A percentile compares a stretch with the other conserved stretches of the same genome.
These are phyloP conservation scores for Nepenthes alata DNA, from an alignment of 179 eudicot species.

Conservation along the genomic window DNA sequence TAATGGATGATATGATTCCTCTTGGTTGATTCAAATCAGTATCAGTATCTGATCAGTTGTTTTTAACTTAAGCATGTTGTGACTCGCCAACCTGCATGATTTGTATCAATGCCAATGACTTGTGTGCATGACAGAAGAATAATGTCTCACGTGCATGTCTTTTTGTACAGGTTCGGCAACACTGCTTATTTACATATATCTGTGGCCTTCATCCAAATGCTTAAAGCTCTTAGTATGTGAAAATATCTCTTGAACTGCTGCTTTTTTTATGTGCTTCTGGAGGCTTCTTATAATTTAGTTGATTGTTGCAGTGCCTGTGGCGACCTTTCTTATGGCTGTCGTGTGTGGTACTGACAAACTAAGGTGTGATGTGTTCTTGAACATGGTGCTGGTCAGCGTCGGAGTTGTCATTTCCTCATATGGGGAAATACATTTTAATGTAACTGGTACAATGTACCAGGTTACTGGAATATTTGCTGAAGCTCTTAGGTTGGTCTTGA, in stretches of 20 bases:
- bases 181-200: conserved; percentile 93
- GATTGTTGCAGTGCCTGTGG: conserved; percentile 88
- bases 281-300: conserved; percentile 5
- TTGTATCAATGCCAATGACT: background rate
- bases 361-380: conserved; percentile 83
- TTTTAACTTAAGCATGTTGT: background rate
- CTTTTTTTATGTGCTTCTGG: conserved; percentile 1
- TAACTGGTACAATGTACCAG: conserved; percentile 89
- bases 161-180: conserved; percentile 78
- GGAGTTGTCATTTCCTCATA: conserved; percentile 95
- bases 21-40: too few species aligned
- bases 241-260: conserved; percentile 2
- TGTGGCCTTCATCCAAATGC: conserved; percentile 99
- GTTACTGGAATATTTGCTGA: conserved; percentile 94
- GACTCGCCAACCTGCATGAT: background rate
- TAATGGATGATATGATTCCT: background rate
- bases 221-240: conserved; percentile 86
- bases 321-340: conserved; percentile 92
- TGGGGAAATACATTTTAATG: conserved; percentile 93
- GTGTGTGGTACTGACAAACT: conserved; percentile 91
- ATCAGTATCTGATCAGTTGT: too few species aligned
- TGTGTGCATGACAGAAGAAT: background rate
- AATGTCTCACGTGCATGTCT: conserved; percentile 5
- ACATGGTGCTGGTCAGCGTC: conserved; percentile 94
- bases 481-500: conserved; percentile 88